A percentile compares a stretch with the other conserved stretches of the same genome.
Evolutionary conservation across 805 yeast genomes (phyloP).

Genomic region (Wickerhamomyces subpelliculosus): DNA sequence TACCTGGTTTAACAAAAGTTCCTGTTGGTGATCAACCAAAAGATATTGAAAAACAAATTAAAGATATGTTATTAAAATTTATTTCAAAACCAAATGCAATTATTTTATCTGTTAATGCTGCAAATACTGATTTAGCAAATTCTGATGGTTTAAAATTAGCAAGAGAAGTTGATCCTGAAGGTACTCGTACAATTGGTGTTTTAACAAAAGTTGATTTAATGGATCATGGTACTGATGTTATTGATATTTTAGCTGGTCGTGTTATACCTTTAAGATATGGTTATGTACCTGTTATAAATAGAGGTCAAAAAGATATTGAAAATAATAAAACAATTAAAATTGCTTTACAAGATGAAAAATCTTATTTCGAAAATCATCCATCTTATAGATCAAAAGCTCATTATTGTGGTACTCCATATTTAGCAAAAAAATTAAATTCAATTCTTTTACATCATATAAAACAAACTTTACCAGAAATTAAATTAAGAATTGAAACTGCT

Average conservation of each 20-base stretch:
- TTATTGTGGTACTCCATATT: conserved; percentile 96
- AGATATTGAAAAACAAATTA: conserved; percentile 91
- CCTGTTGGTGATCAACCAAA: conserved; percentile 99
- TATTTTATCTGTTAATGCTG: conserved; percentile 89
- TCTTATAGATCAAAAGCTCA: conserved; percentile 90
- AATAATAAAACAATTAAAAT: conserved; percentile 77
- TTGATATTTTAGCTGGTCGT: conserved; percentile 91
- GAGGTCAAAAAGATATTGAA: conserved; percentile 97
- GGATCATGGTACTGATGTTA: conserved; percentile 97
- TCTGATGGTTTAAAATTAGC: conserved; percentile 95
- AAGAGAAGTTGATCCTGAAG: conserved; percentile 96
- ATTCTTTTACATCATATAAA: conserved; percentile 87
- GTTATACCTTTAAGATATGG: conserved; percentile 94
- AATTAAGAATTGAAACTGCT: conserved; percentile 79
- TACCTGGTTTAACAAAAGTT: conserved; percentile 96
- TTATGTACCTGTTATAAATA: conserved; percentile 92
- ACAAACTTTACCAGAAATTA: conserved; percentile 86
- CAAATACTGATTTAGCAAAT: conserved; percentile 95
- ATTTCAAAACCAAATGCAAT: conserved; percentile 95
- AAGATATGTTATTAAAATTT: conserved; percentile 87
- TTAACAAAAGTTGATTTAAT: conserved; percentile 92
- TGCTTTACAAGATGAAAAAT: conserved; percentile 75
- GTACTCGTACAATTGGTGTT: conserved; percentile 93
- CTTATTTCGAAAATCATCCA: conserved; percentile 82
- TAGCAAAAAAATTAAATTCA: conserved; percentile 85